These are phyloP conservation scores for Aquilaria sinensis DNA, from an alignment of 345 rosid genomes.

Conservation along the genomic window DNA sequence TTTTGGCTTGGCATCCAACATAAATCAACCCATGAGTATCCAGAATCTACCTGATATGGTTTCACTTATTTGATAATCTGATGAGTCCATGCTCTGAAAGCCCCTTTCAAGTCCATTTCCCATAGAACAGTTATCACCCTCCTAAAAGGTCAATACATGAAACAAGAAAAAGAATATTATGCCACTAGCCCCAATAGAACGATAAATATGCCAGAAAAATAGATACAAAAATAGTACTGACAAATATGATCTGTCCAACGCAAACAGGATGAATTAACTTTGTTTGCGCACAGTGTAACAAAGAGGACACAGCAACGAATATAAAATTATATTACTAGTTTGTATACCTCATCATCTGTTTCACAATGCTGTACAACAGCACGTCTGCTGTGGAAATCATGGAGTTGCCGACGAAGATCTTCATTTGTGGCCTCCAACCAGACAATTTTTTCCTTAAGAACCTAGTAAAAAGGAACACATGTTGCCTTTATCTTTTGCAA, in stretches of 20 bases:
- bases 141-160: conserved; percentile 31
- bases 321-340: too few species aligned
- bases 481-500: too few species aligned
- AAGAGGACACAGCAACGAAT: too few species aligned
- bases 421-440: conserved; percentile 93
- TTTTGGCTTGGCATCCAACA: too few species aligned
- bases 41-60: conserved; percentile 44
- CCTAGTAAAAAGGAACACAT: conserved; percentile 26
- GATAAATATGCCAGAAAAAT: too few species aligned
- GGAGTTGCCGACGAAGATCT: conserved; percentile 89
- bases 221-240: too few species aligned
- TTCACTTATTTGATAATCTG: conserved; percentile 79
- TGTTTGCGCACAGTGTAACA: too few species aligned
- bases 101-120: conserved; percentile 81
- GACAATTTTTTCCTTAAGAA: conserved; percentile 84
- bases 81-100: conserved; percentile 70
- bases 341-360: conserved; percentile 69
- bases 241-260: too few species aligned
- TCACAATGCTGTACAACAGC: conserved; percentile 48
- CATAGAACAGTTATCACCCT: conserved; percentile 50
- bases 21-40: too few species aligned
- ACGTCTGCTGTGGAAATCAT: conserved; percentile 69
- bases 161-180: too few species aligned
- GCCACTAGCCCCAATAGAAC: too few species aligned
- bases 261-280: too few species aligned